Evolutionary conservation across 495 filamentous ascomycete species (phyloP), one percentile per base, ranked within the genome.

Genomic region (Penicillium cinerascens): DNA sequence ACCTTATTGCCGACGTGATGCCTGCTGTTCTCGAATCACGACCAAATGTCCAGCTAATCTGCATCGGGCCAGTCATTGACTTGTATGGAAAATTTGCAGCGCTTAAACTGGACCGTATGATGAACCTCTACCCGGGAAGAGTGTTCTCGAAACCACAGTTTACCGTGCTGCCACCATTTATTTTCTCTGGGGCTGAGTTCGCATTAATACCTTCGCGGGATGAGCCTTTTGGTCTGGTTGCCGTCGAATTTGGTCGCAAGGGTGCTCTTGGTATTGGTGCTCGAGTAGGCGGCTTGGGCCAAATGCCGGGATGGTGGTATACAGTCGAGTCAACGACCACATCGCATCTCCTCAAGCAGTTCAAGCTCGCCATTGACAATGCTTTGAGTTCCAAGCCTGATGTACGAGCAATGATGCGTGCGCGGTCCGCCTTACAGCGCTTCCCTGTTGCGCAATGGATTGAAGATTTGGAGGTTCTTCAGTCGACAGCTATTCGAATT

Each of bases 251-350:
- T 56, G 87, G 87, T 22, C 77, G 87, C 21, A 89, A 90, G 64
- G 87, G 87, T 38, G 87, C 87, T 13, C 74, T 91, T 15, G 86
- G 87, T 45, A 85, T 91, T 47, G 87, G 87, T 18, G 83, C 85
- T 29, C 67, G 78, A 44, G 78, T 81, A n/a, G 78, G 78, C 48
- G 87, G 87, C 22, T 74, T 91, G 26, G 87, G 87, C 2, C 83
- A 88, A 55, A 89, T 89, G 86, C 87, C 87, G n/a, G 87, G 87
- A 33, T 89, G 76, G 85, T 74, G 86, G 86, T 67, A 89, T 77
- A 53, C 78, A 71, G 68, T 86, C 49, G 87, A 91, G 66, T 87
- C 83, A 0, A 87, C 78, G 10, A 83, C 83, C 3, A 85, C 86
- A 1, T 78, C 78, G 13, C 87, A 91, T 69, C 63, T 89, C 15